Percentiles rank a stretch among this genome's conserved stretches.
These are phyloP conservation scores for Hawksworthiomyces lignivorus DNA, from an alignment of 2,329 filamentous ascomycete genomes.

Conservation along the genomic window DNA sequence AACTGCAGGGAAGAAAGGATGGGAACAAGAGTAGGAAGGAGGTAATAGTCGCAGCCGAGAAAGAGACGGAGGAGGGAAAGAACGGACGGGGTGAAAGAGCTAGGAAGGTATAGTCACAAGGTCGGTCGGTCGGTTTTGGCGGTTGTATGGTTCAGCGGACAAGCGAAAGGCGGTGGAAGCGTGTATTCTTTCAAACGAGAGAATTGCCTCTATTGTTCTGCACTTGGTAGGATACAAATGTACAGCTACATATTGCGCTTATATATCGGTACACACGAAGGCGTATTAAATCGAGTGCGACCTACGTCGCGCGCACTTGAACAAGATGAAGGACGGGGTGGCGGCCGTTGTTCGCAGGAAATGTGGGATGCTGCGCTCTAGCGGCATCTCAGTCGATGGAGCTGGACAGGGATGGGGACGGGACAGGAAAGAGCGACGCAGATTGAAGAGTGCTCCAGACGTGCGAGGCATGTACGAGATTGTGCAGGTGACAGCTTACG, in stretches of 20 bases:
- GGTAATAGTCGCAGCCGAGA: constrained; percentile 7
- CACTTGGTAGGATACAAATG: too few relatives aligned
- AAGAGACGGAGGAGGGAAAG: constrained; percentile 7
- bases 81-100: constrained; percentile 5
- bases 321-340: background rate
- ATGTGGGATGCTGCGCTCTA: constrained; percentile 1
- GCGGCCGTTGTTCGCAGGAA: constrained; percentile 3
- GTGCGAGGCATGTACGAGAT: too few relatives aligned
- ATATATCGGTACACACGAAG: too few relatives aligned
- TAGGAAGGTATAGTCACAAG: constrained; percentile 7
- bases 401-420: background rate
- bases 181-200: background rate
- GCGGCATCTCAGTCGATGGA: background rate
- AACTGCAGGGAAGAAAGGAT: background rate
- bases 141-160: constrained; percentile 6
- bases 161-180: constrained; percentile 5
- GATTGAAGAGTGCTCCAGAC: too few relatives aligned
- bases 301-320: too few relatives aligned
- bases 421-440: background rate
- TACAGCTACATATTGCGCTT: too few relatives aligned
- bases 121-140: constrained; percentile 5
- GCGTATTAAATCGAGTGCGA: too few relatives aligned
- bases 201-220: too few relatives aligned
- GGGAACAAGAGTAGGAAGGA: background rate
- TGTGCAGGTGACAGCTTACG: too few relatives aligned